Evolutionary conservation across 202 grass and related monocot species (phyloP).

Genomic region (Setaria italica): DNA sequence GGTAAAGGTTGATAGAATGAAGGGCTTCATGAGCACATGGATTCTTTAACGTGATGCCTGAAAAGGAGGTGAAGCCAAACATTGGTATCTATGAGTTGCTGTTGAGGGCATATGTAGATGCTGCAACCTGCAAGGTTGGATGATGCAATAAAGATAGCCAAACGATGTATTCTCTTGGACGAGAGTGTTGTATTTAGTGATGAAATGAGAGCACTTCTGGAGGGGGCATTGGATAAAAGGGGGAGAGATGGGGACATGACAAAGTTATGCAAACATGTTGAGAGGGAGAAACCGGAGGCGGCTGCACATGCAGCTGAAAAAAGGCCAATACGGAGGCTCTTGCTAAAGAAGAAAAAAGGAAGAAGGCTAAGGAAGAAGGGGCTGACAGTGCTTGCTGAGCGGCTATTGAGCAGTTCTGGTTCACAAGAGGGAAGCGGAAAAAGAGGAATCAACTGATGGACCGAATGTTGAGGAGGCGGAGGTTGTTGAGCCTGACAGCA

Average conservation of each 20-base stretch:
- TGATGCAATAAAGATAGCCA: constrained; percentile 69
- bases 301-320: constrained; percentile 74
- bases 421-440: constrained; percentile 61
- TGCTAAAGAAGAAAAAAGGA: constrained; percentile 84
- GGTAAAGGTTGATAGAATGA: constrained; percentile 58
- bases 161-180: constrained; percentile 64
- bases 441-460: constrained; percentile 48
- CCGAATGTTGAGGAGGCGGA: constrained; percentile 45
- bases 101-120: constrained; percentile 66
- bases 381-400: constrained; percentile 73
- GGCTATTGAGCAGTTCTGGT: constrained; percentile 79
- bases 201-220: constrained; percentile 71
- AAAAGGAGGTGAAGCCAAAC: constrained; percentile 85
- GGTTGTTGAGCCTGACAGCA: constrained; percentile 40
- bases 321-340: constrained; percentile 80
- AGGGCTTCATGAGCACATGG: neutral
- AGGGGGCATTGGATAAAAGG: constrained; percentile 65
- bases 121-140: constrained; percentile 51
- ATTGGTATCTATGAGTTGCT: constrained; percentile 76
- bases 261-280: constrained; percentile 77
- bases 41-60: constrained; percentile 55
- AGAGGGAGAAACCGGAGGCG: constrained; percentile 71
- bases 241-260: constrained; percentile 66
- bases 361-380: constrained; percentile 83
- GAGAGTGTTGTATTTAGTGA: constrained; percentile 62